These are phyloP conservation scores for Bremia lactucae DNA, from an alignment of 352 stramenopile genomes.

Conservation along the genomic window DNA sequence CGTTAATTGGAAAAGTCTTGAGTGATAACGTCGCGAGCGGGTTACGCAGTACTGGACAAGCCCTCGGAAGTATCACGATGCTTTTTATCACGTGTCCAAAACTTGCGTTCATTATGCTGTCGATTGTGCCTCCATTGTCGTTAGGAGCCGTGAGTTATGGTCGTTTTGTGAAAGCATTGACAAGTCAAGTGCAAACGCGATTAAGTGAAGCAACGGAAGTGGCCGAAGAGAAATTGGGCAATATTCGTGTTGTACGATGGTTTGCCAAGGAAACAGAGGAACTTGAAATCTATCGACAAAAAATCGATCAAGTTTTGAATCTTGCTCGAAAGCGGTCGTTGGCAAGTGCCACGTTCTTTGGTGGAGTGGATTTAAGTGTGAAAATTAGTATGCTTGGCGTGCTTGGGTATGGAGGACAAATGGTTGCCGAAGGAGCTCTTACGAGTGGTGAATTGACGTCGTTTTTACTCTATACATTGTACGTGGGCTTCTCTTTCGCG, in stretches of 20 bases:
- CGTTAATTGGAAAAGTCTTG: conserved; percentile 87
- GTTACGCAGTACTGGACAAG: conserved; percentile 74
- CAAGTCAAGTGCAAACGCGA: conserved; percentile 83
- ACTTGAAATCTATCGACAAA: conserved; percentile 37
- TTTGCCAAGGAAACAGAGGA: conserved; percentile 79
- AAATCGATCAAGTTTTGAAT: conserved; percentile 50
- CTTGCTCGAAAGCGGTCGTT: conserved; percentile 63
- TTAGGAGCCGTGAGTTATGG: conserved; percentile 83
- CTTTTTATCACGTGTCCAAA: conserved; percentile 87
- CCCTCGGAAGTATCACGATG: conserved; percentile 78
- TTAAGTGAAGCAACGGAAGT: conserved; percentile 87
- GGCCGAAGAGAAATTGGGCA: conserved; percentile 88
- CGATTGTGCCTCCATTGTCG: conserved; percentile 87
- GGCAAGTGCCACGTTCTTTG: conserved; percentile 78
- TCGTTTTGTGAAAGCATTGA: conserved; percentile 76
- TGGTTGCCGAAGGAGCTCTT: conserved; percentile 79
- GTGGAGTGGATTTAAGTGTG: conserved; percentile 68
- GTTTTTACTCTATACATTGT: conserved; percentile 90
- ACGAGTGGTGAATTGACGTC: conserved; percentile 87
- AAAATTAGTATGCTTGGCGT: conserved; percentile 86
- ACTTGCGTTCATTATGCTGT: conserved; percentile 85
- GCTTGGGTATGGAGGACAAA: conserved; percentile 87
- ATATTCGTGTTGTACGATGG: conserved; percentile 88
- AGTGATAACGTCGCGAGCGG: conserved; percentile 82
- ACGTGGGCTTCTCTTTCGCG: conserved; percentile 84